phyloP scores from a whole-genome alignment of 305 asterid genomes.

The Euphrasia arctica region DNA sequence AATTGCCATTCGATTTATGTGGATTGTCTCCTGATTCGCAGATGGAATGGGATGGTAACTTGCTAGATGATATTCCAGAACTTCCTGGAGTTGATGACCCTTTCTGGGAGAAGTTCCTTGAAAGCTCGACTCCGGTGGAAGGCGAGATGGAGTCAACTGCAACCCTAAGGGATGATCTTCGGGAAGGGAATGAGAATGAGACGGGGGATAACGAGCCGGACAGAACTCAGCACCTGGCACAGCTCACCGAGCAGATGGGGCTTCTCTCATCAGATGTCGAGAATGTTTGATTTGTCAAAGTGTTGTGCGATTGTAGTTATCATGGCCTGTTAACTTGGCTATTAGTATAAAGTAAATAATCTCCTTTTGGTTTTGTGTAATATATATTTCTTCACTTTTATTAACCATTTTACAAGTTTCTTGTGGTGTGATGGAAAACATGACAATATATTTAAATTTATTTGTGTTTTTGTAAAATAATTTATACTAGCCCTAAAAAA shows the following conservation, averaged over 20 bases:
- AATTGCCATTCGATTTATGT: conserved; percentile 41
- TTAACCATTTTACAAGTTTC: no score
- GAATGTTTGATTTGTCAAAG: conserved; percentile 33
- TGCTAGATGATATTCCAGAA: conserved; percentile 61
- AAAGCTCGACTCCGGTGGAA: conserved; percentile 45
- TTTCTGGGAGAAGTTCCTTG: conserved; percentile 79
- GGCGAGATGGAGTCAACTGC: conserved; percentile 33
- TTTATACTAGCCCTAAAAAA: no score
- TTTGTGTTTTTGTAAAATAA: no score
- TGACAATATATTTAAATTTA: no score
- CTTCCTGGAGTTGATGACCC: conserved; percentile 69
- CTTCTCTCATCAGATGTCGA: conserved; percentile 58
- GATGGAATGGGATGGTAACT: conserved; percentile 57
- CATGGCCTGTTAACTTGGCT: conserved; percentile 1
- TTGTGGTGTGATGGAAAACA: no score
- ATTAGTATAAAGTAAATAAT: background rate
- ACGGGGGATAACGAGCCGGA: background rate
- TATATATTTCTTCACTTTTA: no score
- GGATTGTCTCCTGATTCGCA: conserved; percentile 42
- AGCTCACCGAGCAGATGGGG: conserved; percentile 82
- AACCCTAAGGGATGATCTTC: conserved; percentile 32
- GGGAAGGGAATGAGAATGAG: conserved; percentile 34
- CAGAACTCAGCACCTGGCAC: conserved; percentile 51
- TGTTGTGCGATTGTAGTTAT: background rate
- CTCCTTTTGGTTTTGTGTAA: background rate